phyloP scores from a whole-genome alignment of 31 red algal species.

The Porphyra umbilicalis region DNA sequence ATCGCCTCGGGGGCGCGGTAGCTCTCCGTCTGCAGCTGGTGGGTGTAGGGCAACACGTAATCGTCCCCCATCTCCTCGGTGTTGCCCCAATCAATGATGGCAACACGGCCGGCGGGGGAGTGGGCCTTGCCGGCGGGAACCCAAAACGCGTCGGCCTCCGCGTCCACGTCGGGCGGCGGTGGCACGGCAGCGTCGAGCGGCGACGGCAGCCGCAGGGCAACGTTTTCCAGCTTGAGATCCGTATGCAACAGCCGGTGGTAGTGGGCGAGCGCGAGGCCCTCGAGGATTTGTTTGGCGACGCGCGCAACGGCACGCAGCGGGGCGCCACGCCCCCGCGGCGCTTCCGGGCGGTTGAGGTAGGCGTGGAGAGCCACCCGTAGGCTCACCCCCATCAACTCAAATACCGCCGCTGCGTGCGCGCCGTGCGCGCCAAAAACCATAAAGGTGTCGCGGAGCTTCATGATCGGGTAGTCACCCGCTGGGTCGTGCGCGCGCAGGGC shows the following conservation, averaged over 20 bases:
- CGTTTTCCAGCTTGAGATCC: conserved; percentile 96
- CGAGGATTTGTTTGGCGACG: conserved; percentile 48
- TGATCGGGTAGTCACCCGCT: conserved; percentile 10
- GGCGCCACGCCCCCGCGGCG: conserved; percentile 9
- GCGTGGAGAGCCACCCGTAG: conserved; percentile 60
- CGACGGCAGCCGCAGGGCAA: conserved; percentile 7
- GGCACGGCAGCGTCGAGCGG: not conserved
- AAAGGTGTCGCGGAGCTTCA: conserved; percentile 64
- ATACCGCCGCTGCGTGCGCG: conserved; percentile 60
- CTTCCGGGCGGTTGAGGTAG: conserved; percentile 13
- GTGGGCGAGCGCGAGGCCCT: conserved; percentile 77
- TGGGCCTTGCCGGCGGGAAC: not conserved
- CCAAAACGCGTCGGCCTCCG: not conserved
- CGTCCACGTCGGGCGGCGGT: not conserved
- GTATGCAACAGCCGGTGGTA: conserved; percentile 79
- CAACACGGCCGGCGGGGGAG: not conserved
- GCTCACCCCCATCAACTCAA: conserved; percentile 73
- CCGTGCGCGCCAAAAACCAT: conserved; percentile 52
- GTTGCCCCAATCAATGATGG: not conserved
- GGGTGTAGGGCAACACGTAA: not conserved
- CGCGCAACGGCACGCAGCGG: conserved; percentile 48
- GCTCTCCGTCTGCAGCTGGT: not conserved
- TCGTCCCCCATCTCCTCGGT: not conserved
- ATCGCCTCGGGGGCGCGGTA: conserved; percentile 93
- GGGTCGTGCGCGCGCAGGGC: not conserved